Conservation (phyloP, 1,284 basidiomycete genomes). For the Cryptococcus sp. region DNA sequence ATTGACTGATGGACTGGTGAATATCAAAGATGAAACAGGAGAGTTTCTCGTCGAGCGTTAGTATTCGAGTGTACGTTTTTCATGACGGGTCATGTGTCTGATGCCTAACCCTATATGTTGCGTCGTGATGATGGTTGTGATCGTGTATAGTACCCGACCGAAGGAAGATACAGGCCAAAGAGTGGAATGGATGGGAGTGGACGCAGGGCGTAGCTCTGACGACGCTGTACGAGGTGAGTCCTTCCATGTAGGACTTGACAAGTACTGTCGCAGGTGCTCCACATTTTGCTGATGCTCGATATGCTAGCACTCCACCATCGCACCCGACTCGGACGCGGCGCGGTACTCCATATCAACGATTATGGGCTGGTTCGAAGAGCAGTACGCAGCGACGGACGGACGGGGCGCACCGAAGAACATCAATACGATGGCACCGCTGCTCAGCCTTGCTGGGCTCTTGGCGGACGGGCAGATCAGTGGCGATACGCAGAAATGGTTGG, state of each 20-base stretch:
- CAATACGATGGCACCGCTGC: slow-evolving; percentile 64
- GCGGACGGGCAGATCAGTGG: slow-evolving; percentile 17
- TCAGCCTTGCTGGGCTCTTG: slow-evolving; percentile 60
- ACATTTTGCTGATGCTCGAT: neutral
- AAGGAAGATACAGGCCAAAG: slow-evolving; percentile 65
- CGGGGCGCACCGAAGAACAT: slow-evolving; percentile 65
- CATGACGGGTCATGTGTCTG: no score
- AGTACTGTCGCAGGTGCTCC: neutral
- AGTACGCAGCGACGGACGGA: slow-evolving; percentile 55
- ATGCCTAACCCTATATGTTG: no score
- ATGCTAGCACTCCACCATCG: slow-evolving; percentile 34
- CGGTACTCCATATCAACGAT: slow-evolving; percentile 57
- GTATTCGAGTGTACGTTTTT: slow-evolving; percentile 2
- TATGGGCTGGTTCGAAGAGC: slow-evolving; percentile 61
- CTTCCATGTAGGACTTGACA: neutral
- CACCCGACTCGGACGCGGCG: slow-evolving; percentile 53
- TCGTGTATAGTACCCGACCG: slow-evolving; percentile 57
- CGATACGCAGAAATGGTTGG: slow-evolving; percentile 5
- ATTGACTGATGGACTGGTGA: slow-evolving; percentile 62
- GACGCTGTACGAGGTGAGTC: slow-evolving; percentile 16
- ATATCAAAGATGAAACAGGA: slow-evolving; percentile 64
- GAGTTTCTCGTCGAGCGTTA: slow-evolving; percentile 59
- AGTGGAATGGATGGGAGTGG: slow-evolving; percentile 68
- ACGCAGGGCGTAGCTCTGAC: slow-evolving; percentile 58
- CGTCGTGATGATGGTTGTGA: neutral